Evolutionary conservation across 192 early-diverging fungal species (phyloP).

Genomic region (Rhizophagus clarus): DNA sequence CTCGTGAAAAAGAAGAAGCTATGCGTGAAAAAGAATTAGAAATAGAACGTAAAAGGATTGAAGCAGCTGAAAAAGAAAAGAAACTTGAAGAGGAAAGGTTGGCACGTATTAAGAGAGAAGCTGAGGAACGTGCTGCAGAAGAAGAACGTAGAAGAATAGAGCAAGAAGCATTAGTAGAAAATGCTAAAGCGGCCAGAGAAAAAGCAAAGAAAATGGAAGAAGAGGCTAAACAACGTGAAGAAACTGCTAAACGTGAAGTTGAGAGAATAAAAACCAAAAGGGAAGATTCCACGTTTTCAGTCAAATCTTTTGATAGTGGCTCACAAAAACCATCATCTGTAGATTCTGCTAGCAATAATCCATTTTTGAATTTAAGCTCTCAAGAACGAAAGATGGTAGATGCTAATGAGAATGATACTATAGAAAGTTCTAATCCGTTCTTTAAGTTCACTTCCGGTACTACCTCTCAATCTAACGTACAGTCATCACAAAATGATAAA

Average conservation of each 20-base stretch:
- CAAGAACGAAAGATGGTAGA: constrained; percentile 1
- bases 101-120: constrained; percentile 31
- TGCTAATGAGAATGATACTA: constrained; percentile 27
- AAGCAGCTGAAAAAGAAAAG: constrained; percentile 36
- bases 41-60: constrained; percentile 33
- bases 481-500: neutral
- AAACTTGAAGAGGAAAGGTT: constrained; percentile 40
- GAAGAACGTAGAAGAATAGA: constrained; percentile 17
- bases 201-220: constrained; percentile 25
- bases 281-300: neutral
- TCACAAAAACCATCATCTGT: neutral
- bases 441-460: constrained; percentile 35
- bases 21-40: constrained; percentile 43
- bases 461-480: neutral
- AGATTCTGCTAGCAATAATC: constrained; percentile 35
- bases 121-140: constrained; percentile 14
- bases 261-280: constrained; percentile 1
- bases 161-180: constrained; percentile 16
- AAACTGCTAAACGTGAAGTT: neutral
- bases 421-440: constrained; percentile 48
- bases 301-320: neutral
- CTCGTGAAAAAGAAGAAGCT: constrained; percentile 33
- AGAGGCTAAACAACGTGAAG: constrained; percentile 25
- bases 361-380: constrained; percentile 37
- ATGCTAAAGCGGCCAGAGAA: constrained; percentile 18